Percentiles rank a stretch among this genome's conserved stretches.
phyloP scores from a whole-genome alignment of 139 green algal genomes.

The Asterochloris sp. region DNA sequence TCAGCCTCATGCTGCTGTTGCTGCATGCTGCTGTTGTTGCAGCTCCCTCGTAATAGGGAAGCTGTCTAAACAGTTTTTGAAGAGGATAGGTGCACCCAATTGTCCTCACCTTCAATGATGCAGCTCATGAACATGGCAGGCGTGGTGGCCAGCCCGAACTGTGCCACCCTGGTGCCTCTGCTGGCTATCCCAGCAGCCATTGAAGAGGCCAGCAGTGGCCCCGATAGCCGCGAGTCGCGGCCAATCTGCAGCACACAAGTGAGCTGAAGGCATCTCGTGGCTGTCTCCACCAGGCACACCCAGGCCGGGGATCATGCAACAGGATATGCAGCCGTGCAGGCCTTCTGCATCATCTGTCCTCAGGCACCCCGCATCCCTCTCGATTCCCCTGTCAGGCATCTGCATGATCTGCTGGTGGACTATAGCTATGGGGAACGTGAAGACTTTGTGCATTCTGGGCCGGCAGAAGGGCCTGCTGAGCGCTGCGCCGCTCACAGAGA shows the following conservation, averaged over 20 bases:
- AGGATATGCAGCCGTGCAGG: too few species aligned
- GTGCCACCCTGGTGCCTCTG: constrained; percentile 50
- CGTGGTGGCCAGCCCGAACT: constrained; percentile 85
- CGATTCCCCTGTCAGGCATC: too few species aligned
- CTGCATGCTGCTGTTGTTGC: too few species aligned
- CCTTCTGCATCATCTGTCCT: too few species aligned
- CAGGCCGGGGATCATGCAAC: too few species aligned
- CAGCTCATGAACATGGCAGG: constrained; percentile 95
- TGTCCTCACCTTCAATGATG: constrained; percentile 40
- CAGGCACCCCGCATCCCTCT: too few species aligned
- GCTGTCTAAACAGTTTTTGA: too few species aligned
- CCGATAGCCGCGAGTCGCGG: constrained; percentile 76
- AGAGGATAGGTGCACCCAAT: too few species aligned
- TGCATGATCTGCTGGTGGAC: too few species aligned
- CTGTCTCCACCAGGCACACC: neutral
- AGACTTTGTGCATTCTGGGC: neutral
- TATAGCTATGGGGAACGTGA: neutral
- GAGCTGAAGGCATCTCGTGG: neutral
- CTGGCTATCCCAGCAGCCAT: constrained; percentile 58
- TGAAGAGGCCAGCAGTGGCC: constrained; percentile 41
- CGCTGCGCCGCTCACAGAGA: constrained; percentile 4
- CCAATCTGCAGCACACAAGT: constrained; percentile 44
- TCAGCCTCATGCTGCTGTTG: too few species aligned
- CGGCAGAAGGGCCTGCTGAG: constrained; percentile 2
- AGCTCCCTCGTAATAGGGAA: too few species aligned